phyloP scores from a whole-genome alignment of 805 yeast genomes.

The Saccharomycopsis guyanensis region DNA sequence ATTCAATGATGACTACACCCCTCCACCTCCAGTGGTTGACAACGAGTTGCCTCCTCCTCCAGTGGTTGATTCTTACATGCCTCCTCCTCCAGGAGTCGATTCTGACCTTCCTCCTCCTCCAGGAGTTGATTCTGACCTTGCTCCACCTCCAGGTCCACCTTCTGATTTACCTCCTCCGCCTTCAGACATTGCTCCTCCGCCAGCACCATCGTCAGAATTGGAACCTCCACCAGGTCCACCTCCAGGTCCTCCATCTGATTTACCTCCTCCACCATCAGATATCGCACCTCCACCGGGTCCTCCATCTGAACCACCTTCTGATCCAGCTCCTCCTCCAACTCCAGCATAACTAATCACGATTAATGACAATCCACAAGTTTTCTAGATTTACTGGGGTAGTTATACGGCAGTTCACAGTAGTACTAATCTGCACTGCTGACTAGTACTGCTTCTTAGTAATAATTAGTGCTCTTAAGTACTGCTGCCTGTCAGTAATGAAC shows the following conservation, averaged over 20 bases:
- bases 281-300: slow-evolving; percentile 22
- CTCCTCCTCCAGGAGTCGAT: slow-evolving; percentile 12
- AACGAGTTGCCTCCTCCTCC: not conserved
- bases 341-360: too few relatives aligned
- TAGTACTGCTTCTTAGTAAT: too few relatives aligned
- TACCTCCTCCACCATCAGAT: slow-evolving; percentile 25
- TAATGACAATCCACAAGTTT: too few relatives aligned
- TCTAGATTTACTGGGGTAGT: too few relatives aligned
- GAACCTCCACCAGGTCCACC: slow-evolving; percentile 10
- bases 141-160: slow-evolving; percentile 18
- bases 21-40: slow-evolving; percentile 1
- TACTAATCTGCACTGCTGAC: too few relatives aligned
- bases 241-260: slow-evolving; percentile 1
- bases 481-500: too few relatives aligned
- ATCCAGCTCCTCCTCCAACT: slow-evolving; percentile 17
- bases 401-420: too few relatives aligned
- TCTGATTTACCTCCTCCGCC: slow-evolving; percentile 1
- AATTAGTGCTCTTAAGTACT: too few relatives aligned
- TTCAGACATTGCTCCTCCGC: slow-evolving; percentile 6
- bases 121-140: slow-evolving; percentile 1
- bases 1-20: not conserved
- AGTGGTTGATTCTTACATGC: slow-evolving; percentile 1
- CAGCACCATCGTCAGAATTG: not conserved
- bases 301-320: slow-evolving; percentile 22
- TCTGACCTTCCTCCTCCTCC: too few relatives aligned